phyloP scores from a whole-genome alignment of 768 basidiomycete species.

The Psilocybe cubensis region DNA sequence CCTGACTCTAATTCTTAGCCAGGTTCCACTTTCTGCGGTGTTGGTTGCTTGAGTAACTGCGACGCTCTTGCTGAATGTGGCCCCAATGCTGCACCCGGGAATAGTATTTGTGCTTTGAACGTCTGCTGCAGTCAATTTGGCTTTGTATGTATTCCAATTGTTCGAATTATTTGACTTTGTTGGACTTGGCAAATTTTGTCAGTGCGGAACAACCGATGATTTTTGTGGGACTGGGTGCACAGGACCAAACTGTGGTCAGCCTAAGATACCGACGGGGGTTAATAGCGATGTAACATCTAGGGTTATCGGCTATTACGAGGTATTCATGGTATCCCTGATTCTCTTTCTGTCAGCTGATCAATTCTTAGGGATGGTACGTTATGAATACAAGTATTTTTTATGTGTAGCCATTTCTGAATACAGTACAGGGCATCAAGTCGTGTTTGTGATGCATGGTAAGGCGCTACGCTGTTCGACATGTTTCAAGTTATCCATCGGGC shows the following conservation, averaged over 20 bases:
- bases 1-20: not conserved
- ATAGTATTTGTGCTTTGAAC: conserved; percentile 10
- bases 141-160: not conserved
- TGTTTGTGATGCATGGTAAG: not conserved
- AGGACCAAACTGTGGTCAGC: not conserved
- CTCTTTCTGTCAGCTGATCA: conserved; percentile 11
- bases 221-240: not conserved
- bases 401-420: not conserved
- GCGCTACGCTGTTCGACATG: not conserved
- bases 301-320: not conserved
- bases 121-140: conserved; percentile 20
- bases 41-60: conserved; percentile 8
- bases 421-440: not conserved
- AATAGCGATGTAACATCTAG: not conserved
- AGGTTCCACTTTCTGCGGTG: not conserved
- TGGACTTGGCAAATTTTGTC: not conserved
- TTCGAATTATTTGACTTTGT: not conserved
- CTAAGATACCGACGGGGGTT: not conserved
- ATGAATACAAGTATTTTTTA: not conserved
- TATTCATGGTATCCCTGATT: conserved; percentile 5
- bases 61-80: conserved; percentile 17
- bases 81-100: conserved; percentile 12
- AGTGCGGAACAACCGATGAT: conserved; percentile 15
- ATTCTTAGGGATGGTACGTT: not conserved
- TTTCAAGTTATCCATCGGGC: not conserved